phyloP scores from a whole-genome alignment of 805 yeast genomes.

The Ogataea nitratoaversa region DNA sequence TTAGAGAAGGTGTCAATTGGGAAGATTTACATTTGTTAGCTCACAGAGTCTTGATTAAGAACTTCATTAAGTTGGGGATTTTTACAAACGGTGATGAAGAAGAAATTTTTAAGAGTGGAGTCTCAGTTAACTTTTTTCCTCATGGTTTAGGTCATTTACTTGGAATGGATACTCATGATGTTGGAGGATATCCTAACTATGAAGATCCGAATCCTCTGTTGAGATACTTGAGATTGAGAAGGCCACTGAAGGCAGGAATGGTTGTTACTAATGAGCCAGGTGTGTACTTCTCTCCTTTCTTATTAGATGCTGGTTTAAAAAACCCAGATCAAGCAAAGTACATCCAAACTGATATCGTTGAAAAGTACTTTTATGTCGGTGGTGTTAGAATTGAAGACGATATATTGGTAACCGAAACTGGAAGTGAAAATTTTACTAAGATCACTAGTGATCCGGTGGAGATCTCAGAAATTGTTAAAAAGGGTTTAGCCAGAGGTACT shows the following conservation, averaged over 20 bases:
- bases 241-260: slow-evolving; percentile 70
- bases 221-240: slow-evolving; percentile 74
- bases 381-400: slow-evolving; percentile 98
- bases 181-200: slow-evolving; percentile 84
- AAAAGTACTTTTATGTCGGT: slow-evolving; percentile 84
- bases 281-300: slow-evolving; percentile 79
- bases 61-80: slow-evolving; percentile 70
- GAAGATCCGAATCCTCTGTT: slow-evolving; percentile 77
- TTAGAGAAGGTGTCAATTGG: slow-evolving; percentile 84
- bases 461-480: slow-evolving; percentile 68
- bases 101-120: slow-evolving; percentile 66
- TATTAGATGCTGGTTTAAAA: slow-evolving; percentile 60
- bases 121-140: slow-evolving; percentile 81
- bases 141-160: slow-evolving; percentile 93
- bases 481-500: slow-evolving; percentile 60
- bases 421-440: slow-evolving; percentile 76
- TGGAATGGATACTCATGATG: slow-evolving; percentile 96
- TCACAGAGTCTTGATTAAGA: slow-evolving; percentile 70
- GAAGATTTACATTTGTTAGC: slow-evolving; percentile 78
- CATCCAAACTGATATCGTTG: slow-evolving; percentile 61
- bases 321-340: slow-evolving; percentile 47
- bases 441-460: slow-evolving; percentile 85
- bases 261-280: slow-evolving; percentile 96
- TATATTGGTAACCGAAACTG: slow-evolving; percentile 68
- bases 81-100: slow-evolving; percentile 53